These are phyloP conservation scores for Candida broadrunensis DNA, from an alignment of 805 yeast genomes.

Conservation along the genomic window DNA sequence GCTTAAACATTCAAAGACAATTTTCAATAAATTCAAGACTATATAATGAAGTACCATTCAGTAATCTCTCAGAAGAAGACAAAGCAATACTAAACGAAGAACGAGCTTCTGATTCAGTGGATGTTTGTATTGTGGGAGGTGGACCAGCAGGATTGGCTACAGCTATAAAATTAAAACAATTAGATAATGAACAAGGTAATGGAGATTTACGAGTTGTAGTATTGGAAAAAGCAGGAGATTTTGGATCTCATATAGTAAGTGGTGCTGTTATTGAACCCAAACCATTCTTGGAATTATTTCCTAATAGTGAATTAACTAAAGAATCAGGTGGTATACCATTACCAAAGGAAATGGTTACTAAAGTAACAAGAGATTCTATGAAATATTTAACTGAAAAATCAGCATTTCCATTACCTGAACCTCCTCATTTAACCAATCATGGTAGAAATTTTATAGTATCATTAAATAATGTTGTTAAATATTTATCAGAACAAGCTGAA, in stretches of 20 bases:
- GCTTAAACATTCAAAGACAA: background rate
- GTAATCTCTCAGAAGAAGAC: constrained; percentile 32
- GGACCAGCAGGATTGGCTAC: constrained; percentile 98
- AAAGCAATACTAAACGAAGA: constrained; percentile 52
- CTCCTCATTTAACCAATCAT: constrained; percentile 82
- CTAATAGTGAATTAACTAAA: constrained; percentile 54
- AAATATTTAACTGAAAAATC: constrained; percentile 59
- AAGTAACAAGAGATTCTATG: constrained; percentile 74
- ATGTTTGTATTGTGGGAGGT: constrained; percentile 94
- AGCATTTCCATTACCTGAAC: constrained; percentile 81
- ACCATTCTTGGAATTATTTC: constrained; percentile 80
- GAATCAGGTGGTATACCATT: constrained; percentile 65
- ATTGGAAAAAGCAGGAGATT: constrained; percentile 87
- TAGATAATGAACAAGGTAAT: constrained; percentile 61
- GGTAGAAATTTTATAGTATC: constrained; percentile 85
- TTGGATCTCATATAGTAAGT: constrained; percentile 88
- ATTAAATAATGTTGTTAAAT: constrained; percentile 73
- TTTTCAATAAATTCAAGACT: background rate
- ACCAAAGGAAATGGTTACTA: constrained; percentile 73
- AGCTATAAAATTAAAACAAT: constrained; percentile 83
- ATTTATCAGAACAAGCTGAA: constrained; percentile 86
- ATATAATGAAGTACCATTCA: background rate
- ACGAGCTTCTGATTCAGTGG: constrained; percentile 82
- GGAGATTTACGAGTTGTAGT: constrained; percentile 82
- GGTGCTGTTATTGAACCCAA: constrained; percentile 95